phyloP scores from a whole-genome alignment of 2,329 filamentous ascomycete species.

The Xylaria sp. region DNA sequence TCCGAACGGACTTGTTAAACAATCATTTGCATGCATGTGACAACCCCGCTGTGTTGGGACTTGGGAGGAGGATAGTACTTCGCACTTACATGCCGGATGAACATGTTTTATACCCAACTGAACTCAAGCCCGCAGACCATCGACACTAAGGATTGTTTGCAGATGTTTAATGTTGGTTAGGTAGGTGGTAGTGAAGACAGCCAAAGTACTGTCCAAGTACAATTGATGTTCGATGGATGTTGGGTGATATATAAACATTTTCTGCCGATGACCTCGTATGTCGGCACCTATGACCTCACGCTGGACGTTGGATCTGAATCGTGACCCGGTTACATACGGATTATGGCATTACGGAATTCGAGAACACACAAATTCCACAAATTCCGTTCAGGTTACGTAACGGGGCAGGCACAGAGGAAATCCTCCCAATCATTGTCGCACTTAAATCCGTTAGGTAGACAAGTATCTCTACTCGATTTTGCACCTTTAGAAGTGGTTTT shows the following conservation, averaged over 20 bases:
- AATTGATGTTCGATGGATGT: too few relatives aligned
- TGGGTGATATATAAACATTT: background rate
- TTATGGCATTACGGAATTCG: background rate
- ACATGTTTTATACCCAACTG: too few relatives aligned
- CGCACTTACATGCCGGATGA: too few relatives aligned
- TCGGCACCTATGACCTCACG: background rate
- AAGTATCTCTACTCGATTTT: too few relatives aligned
- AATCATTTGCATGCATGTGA: conserved; percentile 4
- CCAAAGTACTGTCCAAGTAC: background rate
- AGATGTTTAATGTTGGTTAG: background rate
- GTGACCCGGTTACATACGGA: background rate
- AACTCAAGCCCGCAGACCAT: background rate
- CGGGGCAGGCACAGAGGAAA: background rate
- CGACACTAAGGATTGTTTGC: background rate
- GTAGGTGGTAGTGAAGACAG: background rate
- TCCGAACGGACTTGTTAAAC: background rate
- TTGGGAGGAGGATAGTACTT: background rate
- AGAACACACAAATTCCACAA: background rate
- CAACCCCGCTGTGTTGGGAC: background rate
- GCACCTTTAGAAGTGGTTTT: too few relatives aligned
- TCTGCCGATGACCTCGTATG: background rate
- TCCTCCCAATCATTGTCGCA: too few relatives aligned
- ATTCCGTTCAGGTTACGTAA: background rate
- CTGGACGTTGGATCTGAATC: background rate
- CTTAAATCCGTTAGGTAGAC: too few relatives aligned